Base-by-base conservation (phyloP, 2,329 filamentous ascomycete species). In the Xylaria sp. region DNA sequence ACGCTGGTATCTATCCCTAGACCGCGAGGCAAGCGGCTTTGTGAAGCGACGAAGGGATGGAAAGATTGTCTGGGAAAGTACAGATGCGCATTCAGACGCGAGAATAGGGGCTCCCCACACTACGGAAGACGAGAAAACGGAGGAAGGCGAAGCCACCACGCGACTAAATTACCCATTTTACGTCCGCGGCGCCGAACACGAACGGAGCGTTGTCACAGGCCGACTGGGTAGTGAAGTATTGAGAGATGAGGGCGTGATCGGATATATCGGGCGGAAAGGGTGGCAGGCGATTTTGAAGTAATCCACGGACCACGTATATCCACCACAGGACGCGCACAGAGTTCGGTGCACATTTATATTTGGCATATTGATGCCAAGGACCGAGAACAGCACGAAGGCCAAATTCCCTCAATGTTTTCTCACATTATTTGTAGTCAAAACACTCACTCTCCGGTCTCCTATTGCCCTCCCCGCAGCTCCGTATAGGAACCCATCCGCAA, bases 141-240 rank as follows among this genome's bases (percentile, higher is more conserved):
- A 29, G 21, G 21, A 53, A 29, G 47, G 35, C 7, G 25, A 52
- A 13, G 60, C 44, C n/a, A 29, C 7, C 41, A n/a, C 17, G 4
- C 74, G 76, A 6, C 61, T 80, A 4, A 77, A 76, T 0, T 89
- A 85, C 68, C 79, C 86, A 0, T 91, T 91, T 64, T 81, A 85
- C 60, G 86, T 91, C 1, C 76, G 78, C 7, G 89, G 88, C 0
- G 79, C 81, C 4, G 85, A 88, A 1, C 67, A 78, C 37, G 89
- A 91, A 75, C 79, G 81, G n/a, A 91, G 88, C 70, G 77, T 90
- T 2, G 79, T 91, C 3, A 91, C 88, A 2, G 87, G 87, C 1
- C 78, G 88, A 54, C 76, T 78, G 9, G 86, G 84, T 1, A 74
- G 71, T 4, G 86, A 91, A 23, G 81, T 90, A 3, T 77, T 91